These are phyloP conservation scores for Teratosphaeriaceae sp. DNA, from an alignment of 2,329 filamentous ascomycete species.

Conservation along the genomic window DNA sequence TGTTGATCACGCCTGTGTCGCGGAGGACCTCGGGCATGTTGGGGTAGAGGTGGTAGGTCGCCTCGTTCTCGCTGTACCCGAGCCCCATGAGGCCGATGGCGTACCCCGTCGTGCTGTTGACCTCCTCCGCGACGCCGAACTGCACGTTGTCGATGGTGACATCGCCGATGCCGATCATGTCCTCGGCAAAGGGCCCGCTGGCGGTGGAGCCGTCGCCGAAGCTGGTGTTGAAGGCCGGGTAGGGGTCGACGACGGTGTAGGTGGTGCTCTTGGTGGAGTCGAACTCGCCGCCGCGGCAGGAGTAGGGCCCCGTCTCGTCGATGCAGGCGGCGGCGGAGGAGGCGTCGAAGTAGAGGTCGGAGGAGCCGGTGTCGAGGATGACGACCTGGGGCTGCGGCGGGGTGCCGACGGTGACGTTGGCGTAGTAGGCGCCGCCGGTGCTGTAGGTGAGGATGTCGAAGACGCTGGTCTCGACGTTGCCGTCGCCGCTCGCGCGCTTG, in stretches of 20 bases:
- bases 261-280: slow-evolving; percentile 19
- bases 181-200: slow-evolving; percentile 22
- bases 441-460: slow-evolving; percentile 27
- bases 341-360: slow-evolving; percentile 28
- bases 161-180: slow-evolving; percentile 25
- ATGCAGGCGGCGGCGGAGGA: slow-evolving; percentile 20
- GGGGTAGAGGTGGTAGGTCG: slow-evolving; percentile 21
- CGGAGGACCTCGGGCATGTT: slow-evolving; percentile 28
- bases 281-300: slow-evolving; percentile 27
- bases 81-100: slow-evolving; percentile 28
- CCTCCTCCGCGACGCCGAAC: slow-evolving; percentile 24
- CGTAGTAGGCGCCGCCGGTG: slow-evolving; percentile 28
- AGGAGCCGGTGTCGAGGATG: slow-evolving; percentile 29
- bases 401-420: slow-evolving; percentile 29
- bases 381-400: slow-evolving; percentile 28
- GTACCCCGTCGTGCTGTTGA: slow-evolving; percentile 23
- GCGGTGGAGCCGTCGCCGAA: slow-evolving; percentile 26
- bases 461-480: slow-evolving; percentile 22
- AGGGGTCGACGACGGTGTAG: slow-evolving; percentile 18
- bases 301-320: slow-evolving; percentile 11
- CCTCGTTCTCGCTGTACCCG: slow-evolving; percentile 26
- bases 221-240: slow-evolving; percentile 23
- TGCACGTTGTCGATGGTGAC: slow-evolving; percentile 22
- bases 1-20: slow-evolving; percentile 25
- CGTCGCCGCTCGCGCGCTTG: slow-evolving; percentile 9